These are phyloP conservation scores for Trichoderma simmonsii DNA, from an alignment of 2,329 filamentous ascomycete genomes.

Conservation along the genomic window DNA sequence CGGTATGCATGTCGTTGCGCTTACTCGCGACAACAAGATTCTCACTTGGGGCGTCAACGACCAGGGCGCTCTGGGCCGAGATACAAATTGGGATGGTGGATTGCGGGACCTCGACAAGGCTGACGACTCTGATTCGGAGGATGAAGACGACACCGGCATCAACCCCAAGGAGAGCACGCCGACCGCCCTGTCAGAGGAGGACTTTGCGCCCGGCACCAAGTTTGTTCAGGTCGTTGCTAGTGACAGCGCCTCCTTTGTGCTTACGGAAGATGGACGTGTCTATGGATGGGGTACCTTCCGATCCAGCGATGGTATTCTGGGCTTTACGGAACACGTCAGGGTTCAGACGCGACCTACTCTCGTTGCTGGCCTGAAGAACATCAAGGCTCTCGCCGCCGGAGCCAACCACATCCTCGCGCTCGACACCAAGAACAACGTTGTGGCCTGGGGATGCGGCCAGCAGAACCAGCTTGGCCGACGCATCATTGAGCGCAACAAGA, in stretches of 20 bases:
- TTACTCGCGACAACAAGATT: constrained; percentile 78
- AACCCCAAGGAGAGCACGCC: constrained; percentile 73
- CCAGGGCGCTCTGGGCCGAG: constrained; percentile 73
- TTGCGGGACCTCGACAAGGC: constrained; percentile 54
- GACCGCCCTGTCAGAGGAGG: constrained; percentile 53
- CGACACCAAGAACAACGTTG: constrained; percentile 61
- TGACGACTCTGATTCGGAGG: constrained; percentile 53
- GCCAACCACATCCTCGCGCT: constrained; percentile 70
- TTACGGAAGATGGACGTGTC: constrained; percentile 71
- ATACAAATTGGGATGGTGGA: constrained; percentile 66
- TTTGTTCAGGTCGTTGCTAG: constrained; percentile 65
- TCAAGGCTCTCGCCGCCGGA: constrained; percentile 62
- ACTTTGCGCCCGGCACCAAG: constrained; percentile 59
- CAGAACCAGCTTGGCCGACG: constrained; percentile 62
- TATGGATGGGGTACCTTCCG: constrained; percentile 86
- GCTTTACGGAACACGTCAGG: constrained; percentile 55
- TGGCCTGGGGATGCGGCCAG: constrained; percentile 70
- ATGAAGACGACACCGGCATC: constrained; percentile 62
- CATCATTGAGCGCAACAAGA: constrained; percentile 60
- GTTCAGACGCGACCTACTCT: constrained; percentile 51
- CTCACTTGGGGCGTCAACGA: constrained; percentile 88
- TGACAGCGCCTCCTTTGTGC: constrained; percentile 71
- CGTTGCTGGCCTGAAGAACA: constrained; percentile 62
- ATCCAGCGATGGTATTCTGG: constrained; percentile 60
- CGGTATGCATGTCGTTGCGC: constrained; percentile 75